phyloP scores from a whole-genome alignment of 2,329 filamentous ascomycete genomes.

The Trichoderma aggressivum region DNA sequence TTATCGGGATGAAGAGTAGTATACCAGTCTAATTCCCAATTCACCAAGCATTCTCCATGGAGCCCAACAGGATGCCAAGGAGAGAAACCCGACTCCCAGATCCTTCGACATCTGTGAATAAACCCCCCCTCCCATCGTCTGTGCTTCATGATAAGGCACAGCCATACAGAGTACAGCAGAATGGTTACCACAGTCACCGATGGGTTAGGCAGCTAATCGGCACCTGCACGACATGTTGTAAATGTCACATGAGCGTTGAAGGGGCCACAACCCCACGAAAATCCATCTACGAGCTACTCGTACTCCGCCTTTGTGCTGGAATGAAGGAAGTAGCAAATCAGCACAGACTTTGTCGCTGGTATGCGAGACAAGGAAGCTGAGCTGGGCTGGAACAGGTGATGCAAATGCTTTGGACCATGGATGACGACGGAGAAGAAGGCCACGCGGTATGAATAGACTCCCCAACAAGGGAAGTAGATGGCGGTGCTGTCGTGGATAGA shows the following conservation, averaged over 20 bases:
- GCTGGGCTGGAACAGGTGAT: background rate
- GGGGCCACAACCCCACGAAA: background rate
- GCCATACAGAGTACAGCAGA: background rate
- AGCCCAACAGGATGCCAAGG: background rate
- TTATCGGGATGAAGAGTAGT: background rate
- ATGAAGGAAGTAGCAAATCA: background rate
- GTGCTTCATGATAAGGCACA: background rate
- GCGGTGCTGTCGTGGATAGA: background rate
- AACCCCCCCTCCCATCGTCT: background rate
- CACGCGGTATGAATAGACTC: background rate
- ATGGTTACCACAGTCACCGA: background rate
- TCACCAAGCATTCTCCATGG: background rate
- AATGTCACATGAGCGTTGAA: background rate
- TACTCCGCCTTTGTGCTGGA: background rate
- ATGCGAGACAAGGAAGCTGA: background rate
- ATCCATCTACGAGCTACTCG: background rate
- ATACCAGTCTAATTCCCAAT: background rate
- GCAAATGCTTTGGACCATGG: background rate
- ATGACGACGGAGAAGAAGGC: background rate
- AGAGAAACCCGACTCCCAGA: background rate
- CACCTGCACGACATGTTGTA: background rate
- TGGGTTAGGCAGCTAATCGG: background rate
- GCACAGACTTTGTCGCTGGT: background rate
- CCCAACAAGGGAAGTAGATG: background rate
- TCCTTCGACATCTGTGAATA: background rate